Conservation (phyloP, 306 rosid genomes). For the Prunus mira region DNA sequence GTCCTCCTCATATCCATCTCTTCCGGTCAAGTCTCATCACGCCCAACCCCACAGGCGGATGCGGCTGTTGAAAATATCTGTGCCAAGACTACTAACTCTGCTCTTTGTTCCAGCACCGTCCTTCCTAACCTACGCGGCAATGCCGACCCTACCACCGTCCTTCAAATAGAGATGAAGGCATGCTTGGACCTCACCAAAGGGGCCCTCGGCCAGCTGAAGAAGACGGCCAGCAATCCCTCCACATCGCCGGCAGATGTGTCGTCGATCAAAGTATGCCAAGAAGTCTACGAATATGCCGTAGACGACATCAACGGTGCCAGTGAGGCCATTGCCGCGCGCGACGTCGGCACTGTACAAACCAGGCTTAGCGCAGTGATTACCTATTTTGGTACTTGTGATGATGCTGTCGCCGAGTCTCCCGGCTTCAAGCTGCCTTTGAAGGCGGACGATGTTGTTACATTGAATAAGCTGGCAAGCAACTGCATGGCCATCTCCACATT, state of each 20-base stretch:
- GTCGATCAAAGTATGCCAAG: not conserved
- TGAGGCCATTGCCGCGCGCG: conserved; percentile 1
- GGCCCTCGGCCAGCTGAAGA: conserved; percentile 4
- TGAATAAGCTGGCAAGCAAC: conserved; percentile 14
- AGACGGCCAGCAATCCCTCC: not conserved
- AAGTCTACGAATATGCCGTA: not conserved
- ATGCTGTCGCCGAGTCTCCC: conserved; percentile 10
- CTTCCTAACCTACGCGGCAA: not conserved
- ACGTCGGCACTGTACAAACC: not conserved
- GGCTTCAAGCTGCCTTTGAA: conserved; percentile 9
- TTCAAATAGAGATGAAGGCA: conserved; percentile 8
- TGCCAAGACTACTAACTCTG: not conserved
- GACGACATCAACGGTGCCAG: conserved; percentile 7
- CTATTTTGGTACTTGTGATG: conserved; percentile 20
- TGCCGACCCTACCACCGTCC: not conserved
- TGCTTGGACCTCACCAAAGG: not conserved
- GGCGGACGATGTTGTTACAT: not conserved
- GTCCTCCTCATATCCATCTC: not conserved
- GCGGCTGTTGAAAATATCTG: conserved; percentile 1
- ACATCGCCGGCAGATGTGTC: not conserved
- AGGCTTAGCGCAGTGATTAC: conserved; percentile 22
- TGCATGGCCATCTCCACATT: conserved; percentile 22
- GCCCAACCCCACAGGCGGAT: not conserved
- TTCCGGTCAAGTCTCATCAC: not conserved
- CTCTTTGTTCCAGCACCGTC: conserved; percentile 15